Evolutionary conservation across 2,329 filamentous ascomycete species (phyloP), one percentile per base, ranked within the genome.

Genomic region (Aspergillus sergii): DNA sequence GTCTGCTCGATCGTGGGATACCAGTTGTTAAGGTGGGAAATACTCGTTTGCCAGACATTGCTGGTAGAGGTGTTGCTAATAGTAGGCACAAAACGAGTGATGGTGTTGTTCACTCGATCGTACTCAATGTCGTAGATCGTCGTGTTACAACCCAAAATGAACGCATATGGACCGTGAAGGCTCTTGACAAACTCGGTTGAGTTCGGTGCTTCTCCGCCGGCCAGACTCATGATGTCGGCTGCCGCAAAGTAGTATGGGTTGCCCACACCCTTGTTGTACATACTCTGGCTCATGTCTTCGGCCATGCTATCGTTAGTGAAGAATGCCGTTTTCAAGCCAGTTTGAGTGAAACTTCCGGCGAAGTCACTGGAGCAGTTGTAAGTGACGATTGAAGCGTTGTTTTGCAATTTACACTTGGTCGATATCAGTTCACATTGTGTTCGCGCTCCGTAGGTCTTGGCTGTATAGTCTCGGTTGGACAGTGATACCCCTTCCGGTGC

Each of bases 111-210:
- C 32, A 70, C 43, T 2, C 58, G 60, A 41, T 63, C 58, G 53
- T 72, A 73, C n/a, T 62, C 48, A 26, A 72, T 61, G 16, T 72
- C 66, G 43, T 71, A 72, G 1, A 68, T 54, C 0, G 69, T 71
- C 11, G 64, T 63, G 16, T 64, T 64, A 63, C 69, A 73, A 2
- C 64, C 63, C 1, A 73, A 51, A 6, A 71, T 51, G 21, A 64
- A 60, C 2, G 64, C 60, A n/a, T 61, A 32, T 8, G 53, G 59
- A n/a, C 53, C 57, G 1, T 59, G 54, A 26, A 46, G 36, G 4
- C 32, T 48, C 26, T 39, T 39, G 41, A 61, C 30, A 21, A 61
- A 61, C 4, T 61, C 59, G 1, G 59, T 61, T 8, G 59, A 57
- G 23, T 61, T 51, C n/a, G 59, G 59, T 1, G 56, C 59, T 4